These are phyloP conservation scores for Eucalyptus dawsonii DNA, from an alignment of 345 rosid species.

Conservation along the genomic window DNA sequence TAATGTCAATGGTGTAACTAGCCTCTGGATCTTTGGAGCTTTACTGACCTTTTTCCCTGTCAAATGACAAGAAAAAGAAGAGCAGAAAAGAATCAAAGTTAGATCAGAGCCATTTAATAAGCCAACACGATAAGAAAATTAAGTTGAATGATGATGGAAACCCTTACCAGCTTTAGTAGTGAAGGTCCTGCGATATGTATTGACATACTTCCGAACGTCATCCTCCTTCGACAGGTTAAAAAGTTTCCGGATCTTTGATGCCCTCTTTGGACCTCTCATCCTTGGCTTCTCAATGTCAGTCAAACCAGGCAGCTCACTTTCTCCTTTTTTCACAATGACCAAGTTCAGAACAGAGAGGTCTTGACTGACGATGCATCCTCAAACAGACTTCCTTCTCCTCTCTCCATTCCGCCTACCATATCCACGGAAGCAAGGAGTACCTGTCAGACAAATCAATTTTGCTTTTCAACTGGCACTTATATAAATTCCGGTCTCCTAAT, in stretches of 20 bases:
- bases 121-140: not conserved
- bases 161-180: constrained; percentile 54
- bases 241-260: constrained; percentile 75
- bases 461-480: not conserved
- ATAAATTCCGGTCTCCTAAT: not conserved
- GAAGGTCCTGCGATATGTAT: constrained; percentile 74
- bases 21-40: constrained; percentile 88
- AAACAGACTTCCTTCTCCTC: constrained; percentile 20
- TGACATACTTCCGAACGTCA: constrained; percentile 85
- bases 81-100: not conserved
- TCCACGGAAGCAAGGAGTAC: constrained; percentile 75
- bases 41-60: constrained; percentile 78
- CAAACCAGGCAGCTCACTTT: constrained; percentile 69
- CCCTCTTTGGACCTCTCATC: constrained; percentile 95
- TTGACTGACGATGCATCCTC: constrained; percentile 85
- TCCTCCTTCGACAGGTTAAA: constrained; percentile 86
- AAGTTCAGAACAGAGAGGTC: constrained; percentile 82
- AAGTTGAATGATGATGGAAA: not conserved
- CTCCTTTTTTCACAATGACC: constrained; percentile 91
- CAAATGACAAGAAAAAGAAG: not conserved
- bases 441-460: not conserved
- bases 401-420: constrained; percentile 49
- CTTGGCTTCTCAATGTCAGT: constrained; percentile 89
- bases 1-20: constrained; percentile 80
- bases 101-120: not conserved